phyloP scores from a whole-genome alignment of 2,329 filamentous ascomycete genomes.

The Daldinia sp. region DNA sequence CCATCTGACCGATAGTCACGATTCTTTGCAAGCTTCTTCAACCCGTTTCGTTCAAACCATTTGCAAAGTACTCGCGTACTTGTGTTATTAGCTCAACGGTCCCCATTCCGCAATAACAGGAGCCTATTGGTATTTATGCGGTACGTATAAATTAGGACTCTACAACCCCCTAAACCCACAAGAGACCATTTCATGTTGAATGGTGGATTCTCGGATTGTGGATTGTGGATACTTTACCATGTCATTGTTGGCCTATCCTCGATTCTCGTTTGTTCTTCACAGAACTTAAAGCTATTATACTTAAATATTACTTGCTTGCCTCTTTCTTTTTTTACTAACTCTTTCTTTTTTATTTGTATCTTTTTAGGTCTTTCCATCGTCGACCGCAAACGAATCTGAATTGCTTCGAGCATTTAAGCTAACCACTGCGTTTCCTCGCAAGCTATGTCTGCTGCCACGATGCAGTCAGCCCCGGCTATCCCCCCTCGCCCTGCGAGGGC shows the following conservation, averaged over 20 bases:
- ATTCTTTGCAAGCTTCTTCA: slow-evolving; percentile 27
- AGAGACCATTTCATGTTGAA: slow-evolving; percentile 19
- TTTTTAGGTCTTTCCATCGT: slow-evolving; percentile 40
- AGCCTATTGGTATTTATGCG: slow-evolving; percentile 46
- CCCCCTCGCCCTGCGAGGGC: slow-evolving; percentile 68
- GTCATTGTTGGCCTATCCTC: slow-evolving; percentile 7
- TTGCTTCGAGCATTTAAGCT: slow-evolving; percentile 43
- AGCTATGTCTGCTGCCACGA: slow-evolving; percentile 64
- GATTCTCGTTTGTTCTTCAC: background rate
- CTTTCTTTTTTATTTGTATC: background rate
- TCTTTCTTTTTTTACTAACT: slow-evolving; percentile 22
- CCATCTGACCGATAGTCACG: slow-evolving; percentile 38
- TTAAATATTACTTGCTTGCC: slow-evolving; percentile 4
- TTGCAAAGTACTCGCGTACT: slow-evolving; percentile 9
- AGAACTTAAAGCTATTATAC: background rate
- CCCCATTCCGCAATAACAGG: slow-evolving; percentile 14
- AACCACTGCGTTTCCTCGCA: slow-evolving; percentile 34
- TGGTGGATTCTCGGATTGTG: background rate
- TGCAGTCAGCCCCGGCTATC: slow-evolving; percentile 63
- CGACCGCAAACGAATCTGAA: slow-evolving; percentile 39
- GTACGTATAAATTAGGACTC: slow-evolving; percentile 38
- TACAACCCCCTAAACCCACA: slow-evolving; percentile 17
- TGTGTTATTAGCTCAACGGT: slow-evolving; percentile 20
- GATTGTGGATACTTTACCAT: slow-evolving; percentile 10
- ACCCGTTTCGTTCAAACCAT: slow-evolving; percentile 13